Conservation (phyloP, 192 early-diverging fungal species). For the Diversispora eburnea region DNA sequence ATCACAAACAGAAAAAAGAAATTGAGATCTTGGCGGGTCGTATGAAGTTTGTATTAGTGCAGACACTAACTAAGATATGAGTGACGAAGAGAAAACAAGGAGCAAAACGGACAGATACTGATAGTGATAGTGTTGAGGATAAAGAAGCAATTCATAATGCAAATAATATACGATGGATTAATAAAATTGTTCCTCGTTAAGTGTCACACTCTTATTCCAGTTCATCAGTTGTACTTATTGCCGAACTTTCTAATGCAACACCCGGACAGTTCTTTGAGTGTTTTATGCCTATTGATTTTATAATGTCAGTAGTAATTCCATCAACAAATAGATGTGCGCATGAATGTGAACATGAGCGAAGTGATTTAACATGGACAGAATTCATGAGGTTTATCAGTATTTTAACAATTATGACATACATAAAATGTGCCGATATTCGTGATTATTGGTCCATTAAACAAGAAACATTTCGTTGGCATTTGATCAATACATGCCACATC, state of each 20-base stretch:
- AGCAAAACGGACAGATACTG: neutral
- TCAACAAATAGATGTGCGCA: neutral
- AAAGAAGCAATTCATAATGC: neutral
- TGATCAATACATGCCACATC: neutral
- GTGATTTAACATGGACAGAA: neutral
- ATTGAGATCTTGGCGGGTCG: neutral
- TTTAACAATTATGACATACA: slow-evolving; percentile 4
- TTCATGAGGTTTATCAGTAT: neutral
- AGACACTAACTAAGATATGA: neutral
- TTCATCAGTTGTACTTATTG: neutral
- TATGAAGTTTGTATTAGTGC: neutral
- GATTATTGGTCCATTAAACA: slow-evolving; percentile 8
- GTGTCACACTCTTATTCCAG: slow-evolving; percentile 1
- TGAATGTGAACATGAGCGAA: slow-evolving; percentile 4
- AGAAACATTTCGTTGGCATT: neutral
- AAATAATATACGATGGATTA: neutral
- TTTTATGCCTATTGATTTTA: slow-evolving; percentile 2
- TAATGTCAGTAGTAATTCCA: slow-evolving; percentile 14
- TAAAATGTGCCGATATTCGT: neutral
- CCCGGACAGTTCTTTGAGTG: slow-evolving; percentile 1
- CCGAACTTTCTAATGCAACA: slow-evolving; percentile 1
- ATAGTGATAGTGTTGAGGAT: neutral
- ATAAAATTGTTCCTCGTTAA: slow-evolving; percentile 3
- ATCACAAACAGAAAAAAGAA: neutral
- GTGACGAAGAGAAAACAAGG: neutral